A percentile compares a stretch with the other conserved stretches of the same genome.
These are phyloP conservation scores for Tuber magnatum DNA, from an alignment of 495 filamentous ascomycete genomes.

Conservation along the genomic window DNA sequence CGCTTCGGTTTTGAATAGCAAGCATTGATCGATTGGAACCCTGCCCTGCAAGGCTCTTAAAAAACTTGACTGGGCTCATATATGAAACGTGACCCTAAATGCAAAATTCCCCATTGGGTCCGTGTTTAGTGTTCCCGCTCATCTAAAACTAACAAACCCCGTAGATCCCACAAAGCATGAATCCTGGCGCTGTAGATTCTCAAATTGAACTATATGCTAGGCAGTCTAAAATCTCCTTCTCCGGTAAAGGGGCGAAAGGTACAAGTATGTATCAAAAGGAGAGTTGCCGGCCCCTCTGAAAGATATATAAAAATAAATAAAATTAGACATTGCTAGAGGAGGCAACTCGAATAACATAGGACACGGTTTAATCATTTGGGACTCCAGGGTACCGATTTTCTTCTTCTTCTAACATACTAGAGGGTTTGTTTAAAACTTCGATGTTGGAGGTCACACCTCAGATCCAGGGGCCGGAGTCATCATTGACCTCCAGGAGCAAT, in stretches of 20 bases:
- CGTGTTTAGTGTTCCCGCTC: neutral
- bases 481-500: neutral
- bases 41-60: neutral
- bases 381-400: neutral
- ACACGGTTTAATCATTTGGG: neutral
- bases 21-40: neutral
- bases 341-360: neutral
- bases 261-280: neutral
- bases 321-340: neutral
- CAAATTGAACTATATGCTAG: neutral
- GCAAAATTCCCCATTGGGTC: neutral
- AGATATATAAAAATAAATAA: neutral
- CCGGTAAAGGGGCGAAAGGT: neutral
- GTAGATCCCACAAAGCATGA: neutral
- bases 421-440: neutral
- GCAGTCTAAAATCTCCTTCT: neutral
- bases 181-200: neutral
- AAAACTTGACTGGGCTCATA: neutral
- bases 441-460: neutral
- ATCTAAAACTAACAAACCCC: neutral
- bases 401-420: neutral
- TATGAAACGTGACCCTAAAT: neutral
- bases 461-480: neutral
- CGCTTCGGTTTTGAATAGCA: neutral
- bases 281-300: neutral